A percentile compares a stretch with the other conserved stretches of the same genome.
Evolutionary conservation across 2,329 filamentous ascomycete genomes (phyloP).

Genomic region (Chaetomium globosum): DNA sequence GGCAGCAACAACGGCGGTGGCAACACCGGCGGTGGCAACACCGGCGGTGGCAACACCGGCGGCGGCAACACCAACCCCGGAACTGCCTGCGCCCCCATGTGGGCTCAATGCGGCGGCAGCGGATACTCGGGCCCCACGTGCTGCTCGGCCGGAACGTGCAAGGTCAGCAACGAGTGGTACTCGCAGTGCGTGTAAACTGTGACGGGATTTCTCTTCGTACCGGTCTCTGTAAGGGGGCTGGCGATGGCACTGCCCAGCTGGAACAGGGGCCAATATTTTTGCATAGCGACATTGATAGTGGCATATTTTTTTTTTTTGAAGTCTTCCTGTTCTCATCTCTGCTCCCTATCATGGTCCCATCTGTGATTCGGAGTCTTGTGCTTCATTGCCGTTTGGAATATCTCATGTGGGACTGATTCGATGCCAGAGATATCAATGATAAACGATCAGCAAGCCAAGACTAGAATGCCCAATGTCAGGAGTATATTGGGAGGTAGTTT

Average conservation of each 20-base stretch:
- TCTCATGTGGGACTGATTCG: too few species aligned
- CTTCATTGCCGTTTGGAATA: too few species aligned
- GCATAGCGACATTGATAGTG: neutral
- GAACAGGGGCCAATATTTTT: neutral
- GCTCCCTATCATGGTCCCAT: neutral
- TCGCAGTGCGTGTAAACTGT: conserved; percentile 2
- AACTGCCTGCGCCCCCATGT: neutral
- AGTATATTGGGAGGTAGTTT: neutral
- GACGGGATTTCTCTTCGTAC: neutral
- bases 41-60: neutral
- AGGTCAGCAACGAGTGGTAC: neutral
- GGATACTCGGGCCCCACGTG: neutral
- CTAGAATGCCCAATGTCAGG: neutral
- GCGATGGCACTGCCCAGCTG: neutral
- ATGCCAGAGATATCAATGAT: too few species aligned
- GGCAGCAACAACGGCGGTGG: neutral
- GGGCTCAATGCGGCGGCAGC: neutral
- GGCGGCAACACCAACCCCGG: neutral
- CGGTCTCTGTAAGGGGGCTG: neutral
- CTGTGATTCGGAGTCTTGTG: neutral
- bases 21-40: neutral
- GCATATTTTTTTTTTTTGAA: neutral
- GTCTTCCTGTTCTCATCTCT: neutral
- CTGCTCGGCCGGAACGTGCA: neutral
- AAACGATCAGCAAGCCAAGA: neutral